phyloP scores from a whole-genome alignment of 768 basidiomycete species.

The Phanerochaete sordida region DNA sequence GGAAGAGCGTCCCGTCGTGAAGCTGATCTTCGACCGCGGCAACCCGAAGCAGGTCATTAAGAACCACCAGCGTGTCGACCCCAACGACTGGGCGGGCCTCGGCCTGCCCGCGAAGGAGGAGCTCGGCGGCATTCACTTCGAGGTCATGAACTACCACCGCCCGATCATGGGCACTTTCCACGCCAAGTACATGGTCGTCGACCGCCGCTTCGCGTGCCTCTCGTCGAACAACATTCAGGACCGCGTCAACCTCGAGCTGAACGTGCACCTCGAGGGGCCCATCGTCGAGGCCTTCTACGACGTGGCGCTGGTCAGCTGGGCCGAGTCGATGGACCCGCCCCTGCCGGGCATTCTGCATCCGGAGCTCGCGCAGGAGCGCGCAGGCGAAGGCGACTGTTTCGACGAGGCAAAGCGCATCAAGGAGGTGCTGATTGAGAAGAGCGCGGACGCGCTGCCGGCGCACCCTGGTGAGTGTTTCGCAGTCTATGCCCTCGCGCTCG shows the following conservation, averaged over 20 bases:
- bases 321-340: conserved; percentile 41
- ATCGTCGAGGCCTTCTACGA: conserved; percentile 71
- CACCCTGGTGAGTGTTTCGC: conserved; percentile 1
- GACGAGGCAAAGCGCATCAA: conserved; percentile 8
- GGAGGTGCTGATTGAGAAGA: conserved; percentile 2
- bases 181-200: conserved; percentile 66
- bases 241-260: conserved; percentile 52
- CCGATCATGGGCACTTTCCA: conserved; percentile 67
- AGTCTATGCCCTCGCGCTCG: too few relatives aligned
- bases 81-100: conserved; percentile 35
- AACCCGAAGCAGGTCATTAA: conserved; percentile 48
- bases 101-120: conserved; percentile 27
- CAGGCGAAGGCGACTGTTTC: not conserved
- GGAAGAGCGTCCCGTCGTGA: conserved; percentile 47
- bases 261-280: conserved; percentile 67
- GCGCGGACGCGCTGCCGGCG: not conserved
- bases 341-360: conserved; percentile 35
- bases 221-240: conserved; percentile 67
- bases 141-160: conserved; percentile 15
- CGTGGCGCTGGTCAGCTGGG: conserved; percentile 62
- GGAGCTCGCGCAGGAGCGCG: conserved; percentile 34
- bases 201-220: conserved; percentile 61
- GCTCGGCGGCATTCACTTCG: conserved; percentile 6
- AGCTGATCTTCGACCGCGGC: conserved; percentile 70
- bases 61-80: conserved; percentile 44